phyloP scores from a whole-genome alignment of 129 eudicot genomes.

The Glebionis coronaria region DNA sequence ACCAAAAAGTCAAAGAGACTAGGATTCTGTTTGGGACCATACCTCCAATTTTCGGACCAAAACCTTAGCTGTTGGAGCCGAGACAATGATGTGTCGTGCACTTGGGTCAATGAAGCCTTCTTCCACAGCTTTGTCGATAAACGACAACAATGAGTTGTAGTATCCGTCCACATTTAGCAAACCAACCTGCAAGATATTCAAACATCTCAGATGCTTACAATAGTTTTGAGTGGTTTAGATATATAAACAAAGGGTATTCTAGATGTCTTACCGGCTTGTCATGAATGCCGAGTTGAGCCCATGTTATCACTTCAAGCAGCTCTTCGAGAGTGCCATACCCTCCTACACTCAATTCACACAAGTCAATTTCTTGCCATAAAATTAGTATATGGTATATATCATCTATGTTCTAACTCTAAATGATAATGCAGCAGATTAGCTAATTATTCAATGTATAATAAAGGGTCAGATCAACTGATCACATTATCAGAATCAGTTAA shows the following conservation, averaged over 20 bases:
- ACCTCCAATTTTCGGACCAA: slow-evolving; percentile 92
- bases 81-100: slow-evolving; percentile 87
- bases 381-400: not conserved
- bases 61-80: slow-evolving; percentile 86
- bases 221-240: not conserved
- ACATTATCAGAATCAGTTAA: no score
- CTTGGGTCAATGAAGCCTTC: slow-evolving; percentile 88
- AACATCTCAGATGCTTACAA: slow-evolving; percentile 2
- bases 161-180: slow-evolving; percentile 91
- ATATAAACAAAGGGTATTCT: slow-evolving; percentile 4
- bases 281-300: slow-evolving; percentile 99
- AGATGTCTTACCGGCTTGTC: slow-evolving; percentile 73
- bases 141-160: slow-evolving; percentile 75
- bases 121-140: slow-evolving; percentile 93
- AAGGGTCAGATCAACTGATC: no score
- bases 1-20: slow-evolving; percentile 12
- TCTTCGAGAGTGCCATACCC: slow-evolving; percentile 99
- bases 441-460: not conserved
- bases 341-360: slow-evolving; percentile 45
- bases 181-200: slow-evolving; percentile 59
- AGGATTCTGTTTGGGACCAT: slow-evolving; percentile 13
- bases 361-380: slow-evolving; percentile 7
- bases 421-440: not conserved
- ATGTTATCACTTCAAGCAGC: slow-evolving; percentile 89
- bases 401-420: not conserved